Conservation (phyloP, 805 yeast genomes). For the Komagataella populi region DNA sequence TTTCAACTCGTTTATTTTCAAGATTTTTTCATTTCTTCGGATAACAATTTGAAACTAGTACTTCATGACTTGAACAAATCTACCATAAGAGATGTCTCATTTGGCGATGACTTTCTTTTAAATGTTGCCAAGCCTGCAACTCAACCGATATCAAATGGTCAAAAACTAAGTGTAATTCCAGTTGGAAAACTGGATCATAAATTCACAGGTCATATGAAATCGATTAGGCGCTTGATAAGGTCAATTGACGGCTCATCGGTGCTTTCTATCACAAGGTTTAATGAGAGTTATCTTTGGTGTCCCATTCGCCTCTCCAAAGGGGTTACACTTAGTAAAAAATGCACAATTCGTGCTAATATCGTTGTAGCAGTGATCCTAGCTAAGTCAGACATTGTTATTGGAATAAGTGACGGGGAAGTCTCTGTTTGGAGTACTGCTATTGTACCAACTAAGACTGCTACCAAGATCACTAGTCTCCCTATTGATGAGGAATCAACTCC, state of each 20-base stretch:
- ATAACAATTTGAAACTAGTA: constrained; percentile 21
- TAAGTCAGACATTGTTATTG: constrained; percentile 29
- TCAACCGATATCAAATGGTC: not conserved
- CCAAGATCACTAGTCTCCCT: not conserved
- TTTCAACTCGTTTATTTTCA: constrained; percentile 11
- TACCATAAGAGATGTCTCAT: constrained; percentile 19
- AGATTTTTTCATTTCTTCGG: constrained; percentile 9
- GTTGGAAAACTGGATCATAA: constrained; percentile 32
- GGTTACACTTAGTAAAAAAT: not conserved
- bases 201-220: constrained; percentile 78
- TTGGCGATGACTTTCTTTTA: constrained; percentile 10
- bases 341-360: not conserved
- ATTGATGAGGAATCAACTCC: constrained; percentile 5
- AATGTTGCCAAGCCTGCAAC: not conserved
- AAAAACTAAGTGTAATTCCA: not conserved
- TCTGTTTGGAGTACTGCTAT: constrained; percentile 32
- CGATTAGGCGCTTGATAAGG: constrained; percentile 52
- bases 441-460: not conserved
- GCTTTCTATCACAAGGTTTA: constrained; percentile 46
- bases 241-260: constrained; percentile 54
- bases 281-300: constrained; percentile 50
- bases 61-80: constrained; percentile 29
- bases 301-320: constrained; percentile 19
- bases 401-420: constrained; percentile 28
- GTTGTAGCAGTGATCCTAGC: constrained; percentile 30